phyloP scores from a whole-genome alignment of 305 asterid species.

The Ilex paraguariensis region DNA sequence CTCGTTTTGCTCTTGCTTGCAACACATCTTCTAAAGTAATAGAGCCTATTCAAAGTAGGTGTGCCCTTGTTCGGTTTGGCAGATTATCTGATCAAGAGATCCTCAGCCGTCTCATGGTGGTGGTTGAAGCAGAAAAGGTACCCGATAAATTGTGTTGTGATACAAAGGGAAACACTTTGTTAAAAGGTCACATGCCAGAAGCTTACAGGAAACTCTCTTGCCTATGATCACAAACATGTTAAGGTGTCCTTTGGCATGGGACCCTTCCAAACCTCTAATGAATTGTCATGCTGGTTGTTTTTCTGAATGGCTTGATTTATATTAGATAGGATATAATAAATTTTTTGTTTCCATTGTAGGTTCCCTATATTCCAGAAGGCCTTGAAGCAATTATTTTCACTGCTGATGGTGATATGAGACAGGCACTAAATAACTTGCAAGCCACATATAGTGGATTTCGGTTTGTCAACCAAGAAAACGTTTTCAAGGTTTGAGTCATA shows the following conservation, averaged over 20 bases:
- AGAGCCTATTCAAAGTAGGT: slow-evolving; percentile 96
- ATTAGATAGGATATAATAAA: no score
- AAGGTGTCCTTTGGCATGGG: no score
- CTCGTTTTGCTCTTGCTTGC: slow-evolving; percentile 96
- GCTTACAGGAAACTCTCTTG: no score
- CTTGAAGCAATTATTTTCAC: slow-evolving; percentile 97
- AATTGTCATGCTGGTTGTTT: no score
- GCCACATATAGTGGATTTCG: slow-evolving; percentile 97
- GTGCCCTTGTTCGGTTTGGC: slow-evolving; percentile 87
- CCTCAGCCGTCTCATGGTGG: slow-evolving; percentile 91
- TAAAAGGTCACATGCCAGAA: no score
- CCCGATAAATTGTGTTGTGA: background rate
- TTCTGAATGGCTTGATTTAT: no score
- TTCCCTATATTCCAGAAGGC: slow-evolving; percentile 93
- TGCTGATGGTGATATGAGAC: slow-evolving; percentile 99
- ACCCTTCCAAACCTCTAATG: no score
- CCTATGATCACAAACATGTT: no score
- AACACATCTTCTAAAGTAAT: slow-evolving; percentile 92
- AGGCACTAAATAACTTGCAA: slow-evolving; percentile 93
- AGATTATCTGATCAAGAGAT: slow-evolving; percentile 96
- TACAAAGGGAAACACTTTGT: background rate
- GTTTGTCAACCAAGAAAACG: slow-evolving; percentile 93
- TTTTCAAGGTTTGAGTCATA: slow-evolving; percentile 66
- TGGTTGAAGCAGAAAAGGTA: slow-evolving; percentile 90
- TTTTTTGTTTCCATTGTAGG: slow-evolving; percentile 28